phyloP scores from a whole-genome alignment of 1,284 basidiomycete genomes.

The Cutaneotrichosporon cavernicola region DNA sequence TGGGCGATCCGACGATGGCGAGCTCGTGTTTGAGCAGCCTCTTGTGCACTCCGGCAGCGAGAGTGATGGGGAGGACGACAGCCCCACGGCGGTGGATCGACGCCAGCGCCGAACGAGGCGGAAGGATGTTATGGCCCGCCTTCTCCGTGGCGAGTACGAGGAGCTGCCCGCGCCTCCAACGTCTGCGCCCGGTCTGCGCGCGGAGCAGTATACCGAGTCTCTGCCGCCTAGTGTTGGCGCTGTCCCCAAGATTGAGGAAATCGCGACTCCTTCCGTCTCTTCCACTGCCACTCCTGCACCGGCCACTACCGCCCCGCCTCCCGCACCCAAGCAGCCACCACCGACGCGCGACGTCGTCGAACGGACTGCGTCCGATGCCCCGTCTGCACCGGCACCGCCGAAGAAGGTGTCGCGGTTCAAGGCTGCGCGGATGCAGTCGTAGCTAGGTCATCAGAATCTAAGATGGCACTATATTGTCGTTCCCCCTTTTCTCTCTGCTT shows the following conservation, averaged over 20 bases:
- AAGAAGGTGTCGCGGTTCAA: conserved; percentile 50
- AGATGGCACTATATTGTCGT: conserved; percentile 12
- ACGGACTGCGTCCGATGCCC: background rate
- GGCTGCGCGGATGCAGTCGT: conserved; percentile 33
- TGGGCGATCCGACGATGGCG: conserved; percentile 49
- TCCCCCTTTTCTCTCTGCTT: background rate
- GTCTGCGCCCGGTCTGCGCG: background rate
- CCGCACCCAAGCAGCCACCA: background rate
- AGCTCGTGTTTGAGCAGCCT: conserved; percentile 47
- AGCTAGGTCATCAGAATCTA: background rate
- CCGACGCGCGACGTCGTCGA: conserved; percentile 11
- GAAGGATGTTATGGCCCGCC: conserved; percentile 21
- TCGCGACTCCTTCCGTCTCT: background rate
- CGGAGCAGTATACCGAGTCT: conserved; percentile 5
- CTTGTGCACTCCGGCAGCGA: conserved; percentile 20
- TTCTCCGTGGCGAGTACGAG: conserved; percentile 23
- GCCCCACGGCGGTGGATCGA: conserved; percentile 27
- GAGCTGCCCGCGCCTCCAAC: conserved; percentile 15
- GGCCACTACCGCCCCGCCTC: background rate
- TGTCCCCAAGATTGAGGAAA: background rate
- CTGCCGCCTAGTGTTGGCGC: conserved; percentile 13
- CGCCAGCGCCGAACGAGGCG: conserved; percentile 15
- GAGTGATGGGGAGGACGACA: conserved; percentile 27
- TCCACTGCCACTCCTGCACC: background rate
- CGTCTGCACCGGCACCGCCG: conserved; percentile 13